A percentile compares a stretch with the other conserved stretches of the same genome.
phyloP scores from a whole-genome alignment of 805 yeast genomes.

The Ogataea henricii region DNA sequence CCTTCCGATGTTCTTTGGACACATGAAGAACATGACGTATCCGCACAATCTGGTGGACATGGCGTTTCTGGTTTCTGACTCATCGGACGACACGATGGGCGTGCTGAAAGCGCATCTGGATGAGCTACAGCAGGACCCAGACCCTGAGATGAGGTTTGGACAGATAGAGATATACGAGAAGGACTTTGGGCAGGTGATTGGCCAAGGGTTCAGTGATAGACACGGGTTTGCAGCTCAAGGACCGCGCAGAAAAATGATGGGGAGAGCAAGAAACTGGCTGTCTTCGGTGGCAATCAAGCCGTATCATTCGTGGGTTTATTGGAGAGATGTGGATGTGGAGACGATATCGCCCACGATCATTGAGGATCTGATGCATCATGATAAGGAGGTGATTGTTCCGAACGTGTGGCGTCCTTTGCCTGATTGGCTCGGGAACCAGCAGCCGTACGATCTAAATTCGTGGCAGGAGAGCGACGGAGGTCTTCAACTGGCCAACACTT shows the following conservation, averaged over 20 bases:
- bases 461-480: constrained; percentile 90
- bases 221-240: constrained; percentile 98
- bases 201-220: constrained; percentile 90
- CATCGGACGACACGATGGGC: constrained; percentile 84
- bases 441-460: constrained; percentile 81
- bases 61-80: constrained; percentile 87
- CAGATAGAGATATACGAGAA: constrained; percentile 85
- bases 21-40: constrained; percentile 56
- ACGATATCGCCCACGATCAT: constrained; percentile 80
- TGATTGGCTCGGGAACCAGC: constrained; percentile 82
- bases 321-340: constrained; percentile 99
- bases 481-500: constrained; percentile 65
- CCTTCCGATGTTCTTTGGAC: constrained; percentile 61
- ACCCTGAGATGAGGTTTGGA: constrained; percentile 69
- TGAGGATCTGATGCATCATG: constrained; percentile 91
- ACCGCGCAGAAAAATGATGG: constrained; percentile 93
- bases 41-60: constrained; percentile 59
- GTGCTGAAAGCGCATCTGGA: constrained; percentile 57
- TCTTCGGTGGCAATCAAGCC: constrained; percentile 85
- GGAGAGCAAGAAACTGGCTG: constrained; percentile 93
- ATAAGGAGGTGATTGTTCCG: constrained; percentile 90
- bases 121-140: constrained; percentile 65
- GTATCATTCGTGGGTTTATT: constrained; percentile 92
- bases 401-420: constrained; percentile 91
- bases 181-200: constrained; percentile 91